Base-by-base conservation (phyloP, 2,329 filamentous ascomycete species). In the Graphilbum ipis-grandicollis region DNA sequence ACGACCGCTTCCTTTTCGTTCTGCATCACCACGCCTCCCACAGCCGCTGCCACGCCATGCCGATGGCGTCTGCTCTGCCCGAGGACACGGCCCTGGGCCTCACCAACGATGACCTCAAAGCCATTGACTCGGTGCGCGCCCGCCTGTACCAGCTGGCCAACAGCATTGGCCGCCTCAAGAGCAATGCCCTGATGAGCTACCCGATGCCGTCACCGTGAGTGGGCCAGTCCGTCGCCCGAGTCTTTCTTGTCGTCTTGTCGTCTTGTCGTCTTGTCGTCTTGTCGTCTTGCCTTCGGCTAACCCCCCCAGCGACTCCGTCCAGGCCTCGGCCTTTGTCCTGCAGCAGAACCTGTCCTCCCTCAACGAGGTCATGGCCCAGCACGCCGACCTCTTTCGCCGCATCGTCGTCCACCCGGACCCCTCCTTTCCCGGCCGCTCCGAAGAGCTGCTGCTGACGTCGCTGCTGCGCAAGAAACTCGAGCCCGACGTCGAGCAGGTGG, bases 391-490 rank as follows among this genome's bases (percentile, higher is more conserved):
- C 33, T 73, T 92, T 43, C 66, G 66, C 39, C 71, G 73, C 38
- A 66, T 83, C 36, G 77, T 80, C 44, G 70, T 81, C 18, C 83
- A 81, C 50, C 84, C 84, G 0, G 73, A 76, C 12, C 79, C 82
- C 2, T 75, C 75, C 52, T 90, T 71, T 56, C 84, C 73, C 5
- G 78, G 72, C 28, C 75, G 68, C 46, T 76, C 68, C 5, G 74
- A 82, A 41, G 72, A 79, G 52, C 58, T 55, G 34, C 63, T 82
- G 4, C 65, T 88, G 1, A 64, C 70, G 19, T 71, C 78, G 47
- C 63, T 93, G 2, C 62, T 92, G 23, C 76, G 83, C 29, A 92
- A 90, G 57, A 90, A 90, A 52, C 66, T 85, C 34, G 83, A 90
- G 46, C 81, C 82, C 0, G 66, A 71, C 19, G 75, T 85, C 15